Base-by-base conservation (phyloP, 2,329 filamentous ascomycete genomes). In the Aplosporella prunicola region DNA sequence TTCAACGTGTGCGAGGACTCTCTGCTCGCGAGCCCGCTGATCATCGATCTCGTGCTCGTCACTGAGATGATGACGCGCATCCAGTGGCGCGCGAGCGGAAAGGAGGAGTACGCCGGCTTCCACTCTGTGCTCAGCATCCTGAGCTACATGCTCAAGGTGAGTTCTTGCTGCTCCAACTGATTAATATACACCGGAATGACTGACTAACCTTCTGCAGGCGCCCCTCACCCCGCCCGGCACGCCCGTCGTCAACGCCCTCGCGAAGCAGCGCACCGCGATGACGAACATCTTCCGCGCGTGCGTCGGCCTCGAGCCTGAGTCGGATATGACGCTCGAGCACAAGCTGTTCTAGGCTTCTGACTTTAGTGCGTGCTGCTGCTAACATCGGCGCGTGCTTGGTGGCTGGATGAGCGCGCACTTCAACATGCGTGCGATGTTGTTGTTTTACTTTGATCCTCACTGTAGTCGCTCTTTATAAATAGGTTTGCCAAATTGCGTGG, bases 1-100 rank as follows among this genome's bases (percentile, higher is more conserved):
- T 95, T 94, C 78, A 98, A 98, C 63, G 88, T 96, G 52, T 98
- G 91, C 69, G 91, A 98, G 68, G 91, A 98, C 67, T 96, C 91
- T 29, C 80, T 98, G 35, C 74, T 98, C 49, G 91, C 91, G 9
- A 93, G 89, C 33, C 91, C 91, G 22, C 70, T 98, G 57, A 98
- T 98, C 72, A 94, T 98, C 55, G 91, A 98, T 61, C 72, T 98
- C 43, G 87, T 95, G 33, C 62, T 98, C 43, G 72, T 96, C 49
- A 76, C 91, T 23, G 91, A 98, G 73, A 85, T 98, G 72, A 95
- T 98, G 88, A 96, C 91, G 41, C 87, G 91, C 57, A 88, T 98
- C 59, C 78, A 85, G 67, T 98, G 91, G 89, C 67, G 58, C 44
- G 69, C 68, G 44, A 73, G 66, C 38, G 67, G 56, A 43, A 71